These are phyloP conservation scores for Polysphondylium violaceum DNA, from an alignment of 78 protist genomes.

Conservation along the genomic window DNA sequence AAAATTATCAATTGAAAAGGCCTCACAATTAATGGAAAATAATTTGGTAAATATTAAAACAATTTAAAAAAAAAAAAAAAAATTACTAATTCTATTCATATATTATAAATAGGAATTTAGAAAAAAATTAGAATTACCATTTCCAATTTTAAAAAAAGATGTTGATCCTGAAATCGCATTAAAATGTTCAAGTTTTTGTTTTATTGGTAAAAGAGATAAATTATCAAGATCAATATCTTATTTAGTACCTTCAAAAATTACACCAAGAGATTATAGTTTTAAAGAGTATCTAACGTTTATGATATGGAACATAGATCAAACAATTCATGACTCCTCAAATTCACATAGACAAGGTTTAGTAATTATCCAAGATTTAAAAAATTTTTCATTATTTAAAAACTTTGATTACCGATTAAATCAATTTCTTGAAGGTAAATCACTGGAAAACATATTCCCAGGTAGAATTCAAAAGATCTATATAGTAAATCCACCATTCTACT, in stretches of 20 bases:
- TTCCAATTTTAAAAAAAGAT: constrained; percentile 38
- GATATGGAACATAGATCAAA: constrained; percentile 43
- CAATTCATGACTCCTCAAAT: neutral
- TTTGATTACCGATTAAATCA: constrained; percentile 30
- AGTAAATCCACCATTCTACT: constrained; percentile 21
- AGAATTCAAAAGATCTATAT: constrained; percentile 41
- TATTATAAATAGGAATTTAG: too few relatives aligned
- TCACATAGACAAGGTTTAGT: constrained; percentile 32
- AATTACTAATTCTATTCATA: too few relatives aligned
- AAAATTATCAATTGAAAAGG: constrained; percentile 35
- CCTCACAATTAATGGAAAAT: neutral
- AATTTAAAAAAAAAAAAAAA: too few relatives aligned
- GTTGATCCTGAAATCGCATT: constrained; percentile 43
- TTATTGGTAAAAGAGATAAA: neutral
- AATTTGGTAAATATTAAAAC: too few relatives aligned
- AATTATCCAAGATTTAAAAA: constrained; percentile 31
- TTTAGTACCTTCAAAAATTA: constrained; percentile 25
- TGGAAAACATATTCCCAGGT: constrained; percentile 47
- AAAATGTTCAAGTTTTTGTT: constrained; percentile 14
- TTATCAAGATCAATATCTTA: constrained; percentile 19
- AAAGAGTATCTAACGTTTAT: constrained; percentile 15
- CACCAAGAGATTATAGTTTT: constrained; percentile 30
- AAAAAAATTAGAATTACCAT: constrained; percentile 17
- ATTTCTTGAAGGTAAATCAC: too few relatives aligned
- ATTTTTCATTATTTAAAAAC: constrained; percentile 29